These are phyloP conservation scores for Paratinospora sagittata DNA, from an alignment of 164 flowering plant species.

Conservation along the genomic window DNA sequence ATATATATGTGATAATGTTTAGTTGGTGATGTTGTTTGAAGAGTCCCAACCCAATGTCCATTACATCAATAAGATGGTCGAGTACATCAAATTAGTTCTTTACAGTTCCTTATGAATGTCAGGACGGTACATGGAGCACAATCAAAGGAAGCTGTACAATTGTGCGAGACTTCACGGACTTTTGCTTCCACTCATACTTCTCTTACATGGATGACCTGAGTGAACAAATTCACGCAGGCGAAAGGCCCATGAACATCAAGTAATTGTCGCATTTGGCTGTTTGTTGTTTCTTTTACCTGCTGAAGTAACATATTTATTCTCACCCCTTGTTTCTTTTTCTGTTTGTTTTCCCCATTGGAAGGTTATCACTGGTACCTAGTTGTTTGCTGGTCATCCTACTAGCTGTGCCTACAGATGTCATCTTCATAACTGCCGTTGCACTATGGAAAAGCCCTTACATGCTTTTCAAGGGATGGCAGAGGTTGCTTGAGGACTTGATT, in stretches of 20 bases:
- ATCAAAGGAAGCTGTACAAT: constrained; percentile 59
- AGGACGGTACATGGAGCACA: constrained; percentile 84
- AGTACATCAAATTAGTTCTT: background rate
- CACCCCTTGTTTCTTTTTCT: background rate
- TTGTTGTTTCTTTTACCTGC: background rate
- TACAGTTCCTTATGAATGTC: constrained; percentile 12
- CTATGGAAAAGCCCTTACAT: constrained; percentile 89
- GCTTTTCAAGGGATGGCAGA: constrained; percentile 86
- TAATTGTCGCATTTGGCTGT: constrained; percentile 14
- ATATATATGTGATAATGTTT: too few species aligned
- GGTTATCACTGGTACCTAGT: constrained; percentile 60
- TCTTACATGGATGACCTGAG: constrained; percentile 86
- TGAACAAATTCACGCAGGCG: constrained; percentile 43
- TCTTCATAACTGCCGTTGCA: constrained; percentile 53
- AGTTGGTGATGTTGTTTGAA: too few species aligned
- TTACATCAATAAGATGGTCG: too few species aligned
- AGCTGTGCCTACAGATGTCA: constrained; percentile 54
- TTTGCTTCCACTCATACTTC: constrained; percentile 92
- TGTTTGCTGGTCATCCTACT: constrained; percentile 55
- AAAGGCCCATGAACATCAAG: constrained; percentile 64
- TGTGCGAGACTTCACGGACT: constrained; percentile 76
- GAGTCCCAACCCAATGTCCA: too few species aligned
- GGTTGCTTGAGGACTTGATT: constrained; percentile 76
- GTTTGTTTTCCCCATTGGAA: constrained; percentile 17
- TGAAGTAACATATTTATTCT: background rate